Evolutionary conservation across 352 stramenopile genomes (phyloP).

Genomic region (Phytophthora melonis): DNA sequence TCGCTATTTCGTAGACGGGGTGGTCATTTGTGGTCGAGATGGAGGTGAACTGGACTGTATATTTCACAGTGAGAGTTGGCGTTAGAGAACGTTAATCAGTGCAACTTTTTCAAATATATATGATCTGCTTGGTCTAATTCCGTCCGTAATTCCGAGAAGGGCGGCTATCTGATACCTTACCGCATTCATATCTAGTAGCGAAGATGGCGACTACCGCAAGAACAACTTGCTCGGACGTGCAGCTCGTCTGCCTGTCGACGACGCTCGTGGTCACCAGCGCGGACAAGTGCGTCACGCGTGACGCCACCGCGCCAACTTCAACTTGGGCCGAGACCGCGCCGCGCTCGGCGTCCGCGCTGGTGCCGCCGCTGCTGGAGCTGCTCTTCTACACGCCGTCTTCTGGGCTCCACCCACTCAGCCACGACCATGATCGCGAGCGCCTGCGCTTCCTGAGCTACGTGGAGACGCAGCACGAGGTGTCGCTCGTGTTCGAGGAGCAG

Average conservation of each 20-base stretch:
- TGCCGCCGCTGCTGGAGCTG: slow-evolving; percentile 60
- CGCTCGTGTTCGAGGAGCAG: slow-evolving; percentile 67
- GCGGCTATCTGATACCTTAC: neutral
- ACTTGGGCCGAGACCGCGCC: slow-evolving; percentile 4
- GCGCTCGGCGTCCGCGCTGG: slow-evolving; percentile 28
- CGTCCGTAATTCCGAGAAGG: no score
- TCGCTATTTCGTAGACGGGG: no score
- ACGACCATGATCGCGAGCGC: neutral
- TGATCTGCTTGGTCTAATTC: no score
- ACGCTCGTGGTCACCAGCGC: slow-evolving; percentile 70
- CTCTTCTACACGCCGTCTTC: slow-evolving; percentile 51
- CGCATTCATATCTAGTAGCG: neutral
- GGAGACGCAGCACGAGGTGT: slow-evolving; percentile 74
- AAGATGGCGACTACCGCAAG: neutral
- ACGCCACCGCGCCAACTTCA: neutral
- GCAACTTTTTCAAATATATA: no score
- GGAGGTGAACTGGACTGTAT: no score
- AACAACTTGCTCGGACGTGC: slow-evolving; percentile 48
- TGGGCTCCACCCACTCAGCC: neutral
- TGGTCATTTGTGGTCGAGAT: no score
- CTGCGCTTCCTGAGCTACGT: slow-evolving; percentile 69
- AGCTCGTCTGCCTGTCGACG: slow-evolving; percentile 62
- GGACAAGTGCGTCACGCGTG: slow-evolving; percentile 22
- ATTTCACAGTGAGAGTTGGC: no score
- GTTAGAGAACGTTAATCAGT: no score